Evolutionary conservation across 371 early-diverging fungal species (phyloP), one percentile per base, ranked within the genome.

Genomic region (Phascolomyces articulosus): DNA sequence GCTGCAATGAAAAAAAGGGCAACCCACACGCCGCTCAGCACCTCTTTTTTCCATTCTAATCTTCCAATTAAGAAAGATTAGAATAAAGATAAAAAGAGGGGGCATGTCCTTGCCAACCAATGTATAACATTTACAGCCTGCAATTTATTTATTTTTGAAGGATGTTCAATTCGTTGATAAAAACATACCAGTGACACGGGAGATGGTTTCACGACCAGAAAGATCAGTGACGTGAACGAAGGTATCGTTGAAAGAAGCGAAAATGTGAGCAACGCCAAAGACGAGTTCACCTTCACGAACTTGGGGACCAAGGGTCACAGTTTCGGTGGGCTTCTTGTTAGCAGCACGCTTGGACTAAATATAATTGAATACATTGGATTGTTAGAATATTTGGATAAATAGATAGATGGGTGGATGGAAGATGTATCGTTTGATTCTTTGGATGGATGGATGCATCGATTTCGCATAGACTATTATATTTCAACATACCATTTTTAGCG

Each of bases 261-360:
- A 98, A 85, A 99, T 99, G 93, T 98, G 99, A 67, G 98, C 99
- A 87, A 99, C 99, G 75, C 99, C 99, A 74, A 99, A 98, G 73
- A 99, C 98, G 80, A 93, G 89, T 88, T 99, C 98, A 78, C 98
- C 98, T 76, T 95, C 96, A 77, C 94, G 93, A 81, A 95, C 96
- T 86, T 96, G 93, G 74, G 99, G 99, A 69, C 99, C 99, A 73
- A 98, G 94, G 68, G 93, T 89, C 82, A 91, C 93, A 87, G 95
- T 95, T 77, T 96, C 90, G 72, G 81, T 88, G 69, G 82, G 73
- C 77, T 89, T 90, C 81, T 91, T 90, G 51, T 67, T 73, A 58
- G 66, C 74, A 77, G 82, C 86, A 82, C 91, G 91, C 84, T 85
- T 90, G 63, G 68, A 68, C 68, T 68, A 63, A n/a, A 34, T 6